Evolutionary conservation across 108 stramenopile genomes (phyloP).

Genomic region (Epipyxis sp.): DNA sequence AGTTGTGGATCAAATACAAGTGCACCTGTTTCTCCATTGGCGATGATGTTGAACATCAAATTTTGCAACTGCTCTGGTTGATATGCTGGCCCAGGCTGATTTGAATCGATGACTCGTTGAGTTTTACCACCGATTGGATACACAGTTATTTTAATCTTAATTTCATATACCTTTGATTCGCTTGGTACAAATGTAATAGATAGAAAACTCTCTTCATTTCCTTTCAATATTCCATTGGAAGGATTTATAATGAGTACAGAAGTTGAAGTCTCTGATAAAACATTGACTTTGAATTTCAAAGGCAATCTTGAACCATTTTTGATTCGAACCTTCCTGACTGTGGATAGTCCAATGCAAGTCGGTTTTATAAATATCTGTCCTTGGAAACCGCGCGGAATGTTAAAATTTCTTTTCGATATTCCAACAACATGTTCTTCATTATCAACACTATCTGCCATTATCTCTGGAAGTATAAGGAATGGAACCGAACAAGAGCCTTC

Average conservation of each 20-base stretch:
- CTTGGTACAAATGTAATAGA: constrained; percentile 36
- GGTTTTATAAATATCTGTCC: constrained; percentile 43
- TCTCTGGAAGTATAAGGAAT: constrained; percentile 23
- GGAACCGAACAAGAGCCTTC: constrained; percentile 21
- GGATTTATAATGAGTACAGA: constrained; percentile 14
- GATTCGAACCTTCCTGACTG: background rate
- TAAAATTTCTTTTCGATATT: too few species aligned
- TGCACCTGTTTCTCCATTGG: constrained; percentile 36
- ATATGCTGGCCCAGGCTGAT: constrained; percentile 36
- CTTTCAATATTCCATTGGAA: constrained; percentile 6
- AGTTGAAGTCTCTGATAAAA: background rate
- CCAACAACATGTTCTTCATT: constrained; percentile 9
- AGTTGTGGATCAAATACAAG: constrained; percentile 37
- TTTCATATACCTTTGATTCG: background rate
- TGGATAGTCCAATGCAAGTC: constrained; percentile 38
- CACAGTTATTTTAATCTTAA: constrained; percentile 33
- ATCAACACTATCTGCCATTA: constrained; percentile 36
- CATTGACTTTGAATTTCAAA: background rate
- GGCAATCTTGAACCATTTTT: constrained; percentile 39
- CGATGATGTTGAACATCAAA: constrained; percentile 4
- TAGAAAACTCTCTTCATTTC: constrained; percentile 31
- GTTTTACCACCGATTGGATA: constrained; percentile 33
- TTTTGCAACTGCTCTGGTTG: constrained; percentile 12
- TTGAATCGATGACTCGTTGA: constrained; percentile 10
- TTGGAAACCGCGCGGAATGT: background rate